Evolutionary conservation across 306 rosid species (phyloP), one percentile per base, ranked within the genome.

Genomic region (Luffa aegyptiaca): DNA sequence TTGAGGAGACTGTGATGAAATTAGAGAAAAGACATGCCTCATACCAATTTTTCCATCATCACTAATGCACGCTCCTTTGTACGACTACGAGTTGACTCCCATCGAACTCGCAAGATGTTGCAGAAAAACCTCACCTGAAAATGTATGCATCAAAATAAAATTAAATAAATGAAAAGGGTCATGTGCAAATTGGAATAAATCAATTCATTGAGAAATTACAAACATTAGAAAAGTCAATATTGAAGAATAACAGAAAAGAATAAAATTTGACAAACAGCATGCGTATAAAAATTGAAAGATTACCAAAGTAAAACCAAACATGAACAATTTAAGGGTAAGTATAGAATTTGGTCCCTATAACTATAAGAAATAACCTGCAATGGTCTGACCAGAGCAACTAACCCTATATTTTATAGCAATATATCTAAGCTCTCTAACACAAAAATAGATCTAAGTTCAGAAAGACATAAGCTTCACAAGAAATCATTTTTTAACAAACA

Each of bases 21-120:
- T 35, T 53, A 17, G 36, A 37, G 31, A 46, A 56, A 77, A 78
- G 80, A 75, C 79, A 81, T 45, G 69, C 59, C 52, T 59, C 90
- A 59, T 94, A 94, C 98, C 91, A 94, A 82, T 84, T 87, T 88
- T 46, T 94, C 97, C 97, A 94, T 94, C 95, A 87, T 91, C 80
- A 84, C 65, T 76, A 94, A 86, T 64, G 97, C 95, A 70, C 97
- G 97, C 87, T 90, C 95, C 89, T 86, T 94, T 16, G 98, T 94
- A 78, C 93, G 97, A 85, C 89, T 90, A 44, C 98, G 97, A 53
- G 88, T 80, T 1, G 96, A 91, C 86, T 94, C 98, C 98, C 97
- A 94, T 81, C 97, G 91, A 76, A 92, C 86, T 63, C 98, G 97
- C 81, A 94, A 83, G 80, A 85, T 83, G 79, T 92, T 88, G 74